These are phyloP conservation scores for Geoglossum glabrum DNA, from an alignment of 495 filamentous ascomycete genomes.

Conservation along the genomic window DNA sequence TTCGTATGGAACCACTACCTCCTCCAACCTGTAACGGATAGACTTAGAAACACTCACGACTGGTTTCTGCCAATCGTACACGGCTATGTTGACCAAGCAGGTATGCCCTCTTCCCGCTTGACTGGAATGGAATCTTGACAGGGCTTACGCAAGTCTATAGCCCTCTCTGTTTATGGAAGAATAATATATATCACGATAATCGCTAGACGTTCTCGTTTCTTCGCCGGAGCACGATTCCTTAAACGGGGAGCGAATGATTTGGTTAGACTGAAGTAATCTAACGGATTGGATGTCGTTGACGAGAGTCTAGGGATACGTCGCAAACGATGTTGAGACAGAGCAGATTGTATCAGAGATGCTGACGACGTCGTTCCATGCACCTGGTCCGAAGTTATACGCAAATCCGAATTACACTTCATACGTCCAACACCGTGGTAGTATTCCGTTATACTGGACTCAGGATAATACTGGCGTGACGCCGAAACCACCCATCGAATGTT, in stretches of 20 bases:
- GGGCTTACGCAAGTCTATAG: constrained; percentile 13
- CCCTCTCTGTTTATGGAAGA: constrained; percentile 64
- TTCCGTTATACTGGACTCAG: constrained; percentile 93
- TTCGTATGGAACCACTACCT: constrained; percentile 95
- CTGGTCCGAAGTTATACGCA: constrained; percentile 64
- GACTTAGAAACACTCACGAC: constrained; percentile 63
- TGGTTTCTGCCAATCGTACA: constrained; percentile 96
- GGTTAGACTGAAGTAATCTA: constrained; percentile 12
- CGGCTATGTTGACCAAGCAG: constrained; percentile 81
- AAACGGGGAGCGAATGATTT: constrained; percentile 91
- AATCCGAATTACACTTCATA: constrained; percentile 91
- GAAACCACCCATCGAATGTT: constrained; percentile 73
- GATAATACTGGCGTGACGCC: constrained; percentile 89
- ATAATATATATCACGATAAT: constrained; percentile 83
- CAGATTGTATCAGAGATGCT: constrained; percentile 89
- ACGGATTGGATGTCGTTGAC: constrained; percentile 6
- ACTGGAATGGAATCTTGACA: constrained; percentile 10
- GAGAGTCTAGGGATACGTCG: constrained; percentile 53
- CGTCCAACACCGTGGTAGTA: constrained; percentile 90
- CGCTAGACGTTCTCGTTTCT: constrained; percentile 76
- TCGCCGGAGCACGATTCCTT: constrained; percentile 83
- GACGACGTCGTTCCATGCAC: constrained; percentile 88
- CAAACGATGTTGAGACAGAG: constrained; percentile 98
- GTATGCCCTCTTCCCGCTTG: constrained; percentile 14
- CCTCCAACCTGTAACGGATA: constrained; percentile 48